Evolutionary conservation across 345 rosid genomes (phyloP).

Genomic region (Moringa oleifera): DNA sequence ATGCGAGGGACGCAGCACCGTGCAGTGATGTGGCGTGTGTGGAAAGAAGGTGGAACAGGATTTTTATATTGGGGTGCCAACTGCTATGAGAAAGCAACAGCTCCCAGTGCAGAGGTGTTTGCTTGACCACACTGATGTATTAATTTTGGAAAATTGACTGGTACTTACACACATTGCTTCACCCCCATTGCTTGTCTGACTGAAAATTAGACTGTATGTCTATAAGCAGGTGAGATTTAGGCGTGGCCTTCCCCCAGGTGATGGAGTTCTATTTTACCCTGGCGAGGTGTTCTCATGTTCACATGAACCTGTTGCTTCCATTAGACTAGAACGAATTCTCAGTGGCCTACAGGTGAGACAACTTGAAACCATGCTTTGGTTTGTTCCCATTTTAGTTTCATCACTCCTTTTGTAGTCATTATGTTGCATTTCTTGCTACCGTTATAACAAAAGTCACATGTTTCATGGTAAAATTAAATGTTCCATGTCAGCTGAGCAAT

Average conservation of each 20-base stretch:
- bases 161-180: too few relatives aligned
- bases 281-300: constrained; percentile 94
- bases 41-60: constrained; percentile 99
- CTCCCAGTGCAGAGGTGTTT: constrained; percentile 80
- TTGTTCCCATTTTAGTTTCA: background rate
- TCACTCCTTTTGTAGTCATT: too few relatives aligned
- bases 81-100: constrained; percentile 89
- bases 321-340: constrained; percentile 84
- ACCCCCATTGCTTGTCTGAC: background rate
- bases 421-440: background rate
- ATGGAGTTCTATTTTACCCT: constrained; percentile 85
- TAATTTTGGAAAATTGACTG: background rate
- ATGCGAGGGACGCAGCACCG: constrained; percentile 99
- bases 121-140: background rate
- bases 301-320: constrained; percentile 75
- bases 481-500: too few relatives aligned
- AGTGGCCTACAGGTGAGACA: constrained; percentile 81
- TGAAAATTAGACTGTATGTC: background rate
- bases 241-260: constrained; percentile 93
- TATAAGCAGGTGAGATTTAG: constrained; percentile 69
- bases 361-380: constrained; percentile 1
- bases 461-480: background rate
- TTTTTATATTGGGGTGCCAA: constrained; percentile 98
- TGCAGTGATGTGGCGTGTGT: constrained; percentile 97
- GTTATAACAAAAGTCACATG: background rate